phyloP scores from a whole-genome alignment of 208 protist genomes.

The Acanthamoeba castellanii region DNA sequence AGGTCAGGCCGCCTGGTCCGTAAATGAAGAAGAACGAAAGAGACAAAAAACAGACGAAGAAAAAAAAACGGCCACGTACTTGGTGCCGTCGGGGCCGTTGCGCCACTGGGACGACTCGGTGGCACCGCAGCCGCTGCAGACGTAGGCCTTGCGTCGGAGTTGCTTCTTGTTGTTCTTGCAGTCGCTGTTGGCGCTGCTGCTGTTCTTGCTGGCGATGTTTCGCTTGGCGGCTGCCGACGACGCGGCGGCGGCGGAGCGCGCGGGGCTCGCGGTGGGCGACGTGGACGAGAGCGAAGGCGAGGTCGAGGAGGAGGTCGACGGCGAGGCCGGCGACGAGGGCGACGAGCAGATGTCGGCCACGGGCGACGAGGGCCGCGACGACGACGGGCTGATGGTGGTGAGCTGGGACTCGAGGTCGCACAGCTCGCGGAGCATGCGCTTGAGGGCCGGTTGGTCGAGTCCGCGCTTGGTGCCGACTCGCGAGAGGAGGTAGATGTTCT shows the following conservation, averaged over 20 bases:
- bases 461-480: background rate
- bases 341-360: constrained; percentile 19
- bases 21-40: background rate
- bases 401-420: constrained; percentile 34
- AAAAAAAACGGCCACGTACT: background rate
- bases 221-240: background rate
- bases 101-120: constrained; percentile 34
- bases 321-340: background rate
- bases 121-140: constrained; percentile 25
- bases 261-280: background rate
- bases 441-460: constrained; percentile 20
- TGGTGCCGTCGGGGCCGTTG: constrained; percentile 14
- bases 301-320: background rate
- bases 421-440: background rate
- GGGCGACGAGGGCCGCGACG: background rate
- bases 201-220: background rate
- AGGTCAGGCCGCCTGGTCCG: background rate
- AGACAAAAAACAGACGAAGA: background rate
- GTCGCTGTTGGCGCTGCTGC: background rate
- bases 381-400: constrained; percentile 19
- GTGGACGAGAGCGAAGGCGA: background rate
- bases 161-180: background rate
- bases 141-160: background rate
- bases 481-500: constrained; percentile 24
- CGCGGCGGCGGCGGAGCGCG: background rate